These are phyloP conservation scores for Eucalyptus guilfoylei DNA, from an alignment of 345 rosid species.

Conservation along the genomic window DNA sequence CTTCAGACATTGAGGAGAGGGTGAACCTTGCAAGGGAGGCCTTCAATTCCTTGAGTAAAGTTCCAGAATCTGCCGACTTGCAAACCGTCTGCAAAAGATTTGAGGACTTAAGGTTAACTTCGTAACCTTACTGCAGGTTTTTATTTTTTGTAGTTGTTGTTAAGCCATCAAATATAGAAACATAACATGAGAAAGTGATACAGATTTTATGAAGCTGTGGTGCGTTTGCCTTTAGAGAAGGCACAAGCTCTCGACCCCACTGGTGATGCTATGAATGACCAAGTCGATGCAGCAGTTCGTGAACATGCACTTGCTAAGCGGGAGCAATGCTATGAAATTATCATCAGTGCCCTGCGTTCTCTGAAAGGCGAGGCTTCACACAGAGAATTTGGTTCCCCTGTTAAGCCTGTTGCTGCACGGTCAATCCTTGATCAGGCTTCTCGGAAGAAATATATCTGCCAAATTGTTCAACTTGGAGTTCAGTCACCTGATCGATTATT, in stretches of 20 bases:
- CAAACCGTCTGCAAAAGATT: constrained; percentile 92
- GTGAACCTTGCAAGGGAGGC: constrained; percentile 88
- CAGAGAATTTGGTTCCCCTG: constrained; percentile 49
- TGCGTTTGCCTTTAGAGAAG: constrained; percentile 85
- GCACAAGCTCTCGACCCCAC: constrained; percentile 91
- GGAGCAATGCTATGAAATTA: constrained; percentile 84
- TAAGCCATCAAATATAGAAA: not conserved
- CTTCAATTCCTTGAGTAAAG: constrained; percentile 67
- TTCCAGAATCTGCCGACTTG: constrained; percentile 93
- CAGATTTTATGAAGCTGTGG: constrained; percentile 99
- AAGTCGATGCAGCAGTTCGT: constrained; percentile 61
- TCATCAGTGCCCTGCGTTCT: constrained; percentile 64
- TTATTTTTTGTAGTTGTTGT: not conserved
- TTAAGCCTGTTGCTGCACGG: constrained; percentile 25
- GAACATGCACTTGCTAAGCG: constrained; percentile 77
- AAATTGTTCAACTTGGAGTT: constrained; percentile 92
- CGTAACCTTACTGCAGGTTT: not conserved
- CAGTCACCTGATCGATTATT: constrained; percentile 86
- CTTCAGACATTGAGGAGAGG: constrained; percentile 59
- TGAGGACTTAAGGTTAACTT: constrained; percentile 81
- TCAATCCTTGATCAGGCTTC: constrained; percentile 62
- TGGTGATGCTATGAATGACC: constrained; percentile 89
- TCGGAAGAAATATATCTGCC: constrained; percentile 68
- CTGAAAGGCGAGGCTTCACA: constrained; percentile 41
- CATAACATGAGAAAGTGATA: constrained; percentile 4